These are phyloP conservation scores for Trebouxiophyceae sp. DNA, from an alignment of 163 green algal genomes.

Conservation along the genomic window DNA sequence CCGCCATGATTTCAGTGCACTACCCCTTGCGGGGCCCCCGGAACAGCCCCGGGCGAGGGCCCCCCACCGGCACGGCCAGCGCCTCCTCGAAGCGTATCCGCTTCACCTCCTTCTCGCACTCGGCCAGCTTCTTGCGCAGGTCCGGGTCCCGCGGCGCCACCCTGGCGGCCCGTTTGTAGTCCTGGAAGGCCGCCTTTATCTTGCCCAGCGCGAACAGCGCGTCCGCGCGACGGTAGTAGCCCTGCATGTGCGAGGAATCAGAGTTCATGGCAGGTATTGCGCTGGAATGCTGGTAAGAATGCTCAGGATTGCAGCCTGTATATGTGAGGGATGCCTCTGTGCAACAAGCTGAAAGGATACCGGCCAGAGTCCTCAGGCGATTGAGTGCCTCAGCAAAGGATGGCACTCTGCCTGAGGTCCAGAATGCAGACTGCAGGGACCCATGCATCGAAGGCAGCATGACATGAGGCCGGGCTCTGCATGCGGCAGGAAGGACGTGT, in stretches of 20 bases:
- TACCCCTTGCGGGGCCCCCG: not conserved
- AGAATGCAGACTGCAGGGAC: no score
- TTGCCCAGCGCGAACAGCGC: constrained; percentile 84
- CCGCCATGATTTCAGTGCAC: not conserved
- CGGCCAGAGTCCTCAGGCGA: not conserved
- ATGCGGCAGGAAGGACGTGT: no score
- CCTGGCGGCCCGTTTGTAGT: constrained; percentile 80
- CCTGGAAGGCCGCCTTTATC: constrained; percentile 83
- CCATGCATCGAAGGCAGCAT: no score
- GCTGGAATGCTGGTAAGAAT: no score
- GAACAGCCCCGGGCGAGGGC: not conserved
- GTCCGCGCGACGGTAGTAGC: constrained; percentile 88
- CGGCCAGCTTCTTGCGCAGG: constrained; percentile 78
- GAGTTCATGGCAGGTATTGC: no score
- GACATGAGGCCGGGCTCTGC: no score
- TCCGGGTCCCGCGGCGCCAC: constrained; percentile 81
- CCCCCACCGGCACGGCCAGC: constrained; percentile 54
- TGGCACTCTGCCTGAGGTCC: no score
- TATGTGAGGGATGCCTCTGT: no score
- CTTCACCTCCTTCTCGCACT: constrained; percentile 88
- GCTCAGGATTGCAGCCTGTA: no score
- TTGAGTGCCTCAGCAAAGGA: constrained; percentile 1
- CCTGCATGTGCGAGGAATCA: no score
- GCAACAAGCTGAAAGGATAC: not conserved
- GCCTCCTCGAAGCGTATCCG: constrained; percentile 85